Conservation (phyloP, 139 green algal species). For the Chlorella vulgaris region DNA sequence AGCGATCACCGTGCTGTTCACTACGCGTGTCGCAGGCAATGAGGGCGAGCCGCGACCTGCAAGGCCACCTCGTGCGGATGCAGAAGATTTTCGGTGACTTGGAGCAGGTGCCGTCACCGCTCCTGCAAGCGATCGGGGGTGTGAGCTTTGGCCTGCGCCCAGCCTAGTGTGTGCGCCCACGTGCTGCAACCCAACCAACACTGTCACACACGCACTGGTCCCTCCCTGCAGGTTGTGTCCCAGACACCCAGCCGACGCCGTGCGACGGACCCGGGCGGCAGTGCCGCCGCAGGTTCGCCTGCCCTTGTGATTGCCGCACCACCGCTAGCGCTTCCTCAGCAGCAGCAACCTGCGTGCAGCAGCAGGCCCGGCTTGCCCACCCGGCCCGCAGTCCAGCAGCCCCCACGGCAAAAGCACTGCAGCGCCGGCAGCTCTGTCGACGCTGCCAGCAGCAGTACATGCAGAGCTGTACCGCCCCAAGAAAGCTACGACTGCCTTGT, state of each 20-base stretch:
- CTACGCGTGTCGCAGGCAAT: not conserved
- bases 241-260: not conserved
- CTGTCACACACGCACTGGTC: not conserved
- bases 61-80: not conserved
- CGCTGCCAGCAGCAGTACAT: not conserved
- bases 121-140: no score
- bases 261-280: not conserved
- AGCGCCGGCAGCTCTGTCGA: not conserved
- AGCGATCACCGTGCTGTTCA: no score
- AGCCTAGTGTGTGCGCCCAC: not conserved
- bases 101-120: not conserved
- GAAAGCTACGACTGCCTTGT: slow-evolving; percentile 12
- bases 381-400: not conserved
- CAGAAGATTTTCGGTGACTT: not conserved
- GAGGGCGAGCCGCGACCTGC: not conserved
- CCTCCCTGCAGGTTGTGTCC: not conserved
- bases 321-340: not conserved
- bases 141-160: not conserved
- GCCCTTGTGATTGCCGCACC: not conserved
- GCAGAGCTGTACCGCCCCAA: no score
- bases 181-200: not conserved
- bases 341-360: not conserved
- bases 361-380: not conserved
- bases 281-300: not conserved
- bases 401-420: not conserved